A percentile compares a stretch with the other conserved stretches of the same genome.
Conservation (phyloP, 805 yeast species). For the Candida awuae region DNA sequence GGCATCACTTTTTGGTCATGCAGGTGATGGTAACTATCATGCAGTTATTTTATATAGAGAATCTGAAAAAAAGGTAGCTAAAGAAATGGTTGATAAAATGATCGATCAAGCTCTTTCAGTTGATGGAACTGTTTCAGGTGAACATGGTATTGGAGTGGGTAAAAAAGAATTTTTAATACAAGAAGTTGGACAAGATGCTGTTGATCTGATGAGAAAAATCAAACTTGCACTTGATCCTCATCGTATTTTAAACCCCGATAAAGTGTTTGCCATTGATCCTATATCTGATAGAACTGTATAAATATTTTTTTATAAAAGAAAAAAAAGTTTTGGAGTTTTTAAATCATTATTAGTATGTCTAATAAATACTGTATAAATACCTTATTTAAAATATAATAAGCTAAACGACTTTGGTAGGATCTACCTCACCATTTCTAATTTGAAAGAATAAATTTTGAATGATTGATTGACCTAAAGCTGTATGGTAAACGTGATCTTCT, state of each 20-base stretch:
- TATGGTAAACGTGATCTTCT: conserved; percentile 12
- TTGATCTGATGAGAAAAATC: conserved; percentile 69
- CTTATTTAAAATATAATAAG: too few relatives aligned
- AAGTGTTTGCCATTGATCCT: conserved; percentile 63
- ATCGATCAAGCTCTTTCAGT: conserved; percentile 54
- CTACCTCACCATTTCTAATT: conserved; percentile 13
- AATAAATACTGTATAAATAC: too few relatives aligned
- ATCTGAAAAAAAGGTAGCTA: conserved; percentile 40
- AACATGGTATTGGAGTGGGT: conserved; percentile 82
- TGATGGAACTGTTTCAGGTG: conserved; percentile 88
- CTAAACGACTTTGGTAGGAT: too few relatives aligned
- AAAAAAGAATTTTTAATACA: conserved; percentile 54
- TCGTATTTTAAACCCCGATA: conserved; percentile 72
- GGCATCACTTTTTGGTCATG: conserved; percentile 75
- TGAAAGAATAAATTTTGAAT: conserved; percentile 11
- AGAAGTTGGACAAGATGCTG: conserved; percentile 62
- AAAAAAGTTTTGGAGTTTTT: background rate
- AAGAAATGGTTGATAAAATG: conserved; percentile 58
- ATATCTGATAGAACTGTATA: conserved; percentile 24
- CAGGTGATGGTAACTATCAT: conserved; percentile 90
- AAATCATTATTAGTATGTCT: too few relatives aligned
- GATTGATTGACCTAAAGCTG: conserved; percentile 7
- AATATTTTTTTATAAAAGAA: background rate
- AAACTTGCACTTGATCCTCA: conserved; percentile 72
- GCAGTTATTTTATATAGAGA: conserved; percentile 56